phyloP scores from a whole-genome alignment of 1,284 basidiomycete species.

The Ceratobasidium sp. region DNA sequence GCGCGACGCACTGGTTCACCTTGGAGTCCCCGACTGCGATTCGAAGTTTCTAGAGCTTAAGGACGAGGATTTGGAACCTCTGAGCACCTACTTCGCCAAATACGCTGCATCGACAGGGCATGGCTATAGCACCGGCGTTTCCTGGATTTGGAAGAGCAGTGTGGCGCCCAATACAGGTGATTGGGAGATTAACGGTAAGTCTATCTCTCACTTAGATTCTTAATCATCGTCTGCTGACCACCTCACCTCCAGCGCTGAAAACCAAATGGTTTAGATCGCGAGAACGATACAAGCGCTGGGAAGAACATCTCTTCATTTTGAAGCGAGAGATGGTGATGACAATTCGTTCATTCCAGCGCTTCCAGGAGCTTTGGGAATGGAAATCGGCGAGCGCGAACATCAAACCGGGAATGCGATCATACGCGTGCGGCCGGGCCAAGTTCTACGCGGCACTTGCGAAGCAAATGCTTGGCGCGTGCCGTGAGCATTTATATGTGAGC shows the following conservation, averaged over 20 bases:
- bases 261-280: conserved; percentile 20
- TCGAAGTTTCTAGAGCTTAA: neutral
- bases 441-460: neutral
- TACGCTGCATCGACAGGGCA: neutral
- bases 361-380: conserved; percentile 8
- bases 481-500: neutral
- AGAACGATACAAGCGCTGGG: conserved; percentile 27
- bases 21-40: neutral
- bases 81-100: neutral
- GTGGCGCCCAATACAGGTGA: conserved; percentile 2
- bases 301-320: conserved; percentile 18
- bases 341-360: neutral
- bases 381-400: neutral
- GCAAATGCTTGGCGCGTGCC: neutral
- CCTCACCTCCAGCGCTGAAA: neutral
- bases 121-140: neutral
- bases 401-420: neutral
- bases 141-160: conserved; percentile 22
- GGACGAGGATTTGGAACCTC: neutral
- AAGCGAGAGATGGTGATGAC: conserved; percentile 40
- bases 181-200: conserved; percentile 11
- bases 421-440: neutral
- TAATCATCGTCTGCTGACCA: neutral
- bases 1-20: neutral
- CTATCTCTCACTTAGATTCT: neutral